These are phyloP conservation scores for Globisporangium canariense DNA, from an alignment of 352 stramenopile genomes.

Conservation along the genomic window DNA sequence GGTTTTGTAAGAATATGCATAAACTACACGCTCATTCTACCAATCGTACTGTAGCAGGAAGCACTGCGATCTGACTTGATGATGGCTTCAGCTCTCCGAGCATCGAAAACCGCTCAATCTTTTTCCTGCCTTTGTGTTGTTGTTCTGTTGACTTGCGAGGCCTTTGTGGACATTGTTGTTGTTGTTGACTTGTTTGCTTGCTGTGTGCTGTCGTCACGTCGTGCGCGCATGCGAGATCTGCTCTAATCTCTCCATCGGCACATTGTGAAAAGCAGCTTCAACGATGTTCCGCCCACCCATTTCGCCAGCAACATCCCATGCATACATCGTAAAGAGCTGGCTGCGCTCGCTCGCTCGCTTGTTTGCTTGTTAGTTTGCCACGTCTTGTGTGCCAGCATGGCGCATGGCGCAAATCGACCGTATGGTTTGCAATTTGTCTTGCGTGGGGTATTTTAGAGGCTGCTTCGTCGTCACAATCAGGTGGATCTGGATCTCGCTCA, in stretches of 20 bases:
- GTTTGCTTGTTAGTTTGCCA: neutral
- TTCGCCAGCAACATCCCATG: neutral
- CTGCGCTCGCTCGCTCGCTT: neutral
- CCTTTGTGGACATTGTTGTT: too few relatives aligned
- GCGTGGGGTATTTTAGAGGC: neutral
- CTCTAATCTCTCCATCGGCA: too few relatives aligned
- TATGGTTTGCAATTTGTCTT: neutral
- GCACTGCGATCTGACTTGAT: too few relatives aligned
- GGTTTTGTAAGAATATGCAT: too few relatives aligned
- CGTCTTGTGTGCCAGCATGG: neutral
- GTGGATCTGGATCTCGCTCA: neutral
- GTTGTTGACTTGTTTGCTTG: too few relatives aligned
- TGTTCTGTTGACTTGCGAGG: too few relatives aligned
- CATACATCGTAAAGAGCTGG: neutral
- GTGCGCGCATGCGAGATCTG: neutral
- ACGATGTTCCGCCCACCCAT: neutral
- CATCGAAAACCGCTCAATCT: too few relatives aligned
- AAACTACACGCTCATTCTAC: too few relatives aligned
- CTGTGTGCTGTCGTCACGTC: neutral
- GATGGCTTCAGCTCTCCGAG: too few relatives aligned
- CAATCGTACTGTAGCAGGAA: too few relatives aligned
- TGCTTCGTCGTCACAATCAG: slow-evolving; percentile 1
- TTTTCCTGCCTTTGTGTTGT: too few relatives aligned
- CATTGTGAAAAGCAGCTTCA: neutral
- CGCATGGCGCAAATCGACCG: neutral